Evolutionary conservation across 305 asterid species (phyloP).

Genomic region (Solanum hybrid): DNA sequence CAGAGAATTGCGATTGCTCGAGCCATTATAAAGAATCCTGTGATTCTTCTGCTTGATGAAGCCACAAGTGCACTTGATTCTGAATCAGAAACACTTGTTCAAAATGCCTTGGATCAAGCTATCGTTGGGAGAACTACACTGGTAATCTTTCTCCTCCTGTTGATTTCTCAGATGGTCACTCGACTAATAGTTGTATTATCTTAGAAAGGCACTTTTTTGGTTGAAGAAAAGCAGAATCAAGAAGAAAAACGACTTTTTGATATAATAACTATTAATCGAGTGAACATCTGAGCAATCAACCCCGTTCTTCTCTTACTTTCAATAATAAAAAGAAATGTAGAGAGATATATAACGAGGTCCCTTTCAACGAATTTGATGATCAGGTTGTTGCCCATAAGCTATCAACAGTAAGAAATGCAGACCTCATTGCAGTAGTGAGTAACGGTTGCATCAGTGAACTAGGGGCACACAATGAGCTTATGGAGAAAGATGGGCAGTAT

Average conservation of each 20-base stretch:
- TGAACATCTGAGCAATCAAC: not conserved
- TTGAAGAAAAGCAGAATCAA: not conserved
- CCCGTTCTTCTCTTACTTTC: not conserved
- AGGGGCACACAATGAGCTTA: slow-evolving; percentile 59
- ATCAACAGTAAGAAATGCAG: slow-evolving; percentile 70
- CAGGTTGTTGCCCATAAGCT: slow-evolving; percentile 94
- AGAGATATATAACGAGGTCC: not conserved
- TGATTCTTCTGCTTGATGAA: slow-evolving; percentile 77
- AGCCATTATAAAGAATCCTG: slow-evolving; percentile 69
- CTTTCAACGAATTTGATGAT: not conserved
- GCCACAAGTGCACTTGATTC: slow-evolving; percentile 95
- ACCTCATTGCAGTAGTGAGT: slow-evolving; percentile 54
- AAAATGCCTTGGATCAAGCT: slow-evolving; percentile 75
- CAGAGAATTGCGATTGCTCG: slow-evolving; percentile 85
- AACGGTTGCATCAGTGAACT: slow-evolving; percentile 45
- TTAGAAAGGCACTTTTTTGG: not conserved
- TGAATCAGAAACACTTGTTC: slow-evolving; percentile 78
- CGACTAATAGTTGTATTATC: not conserved
- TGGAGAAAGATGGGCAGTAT: slow-evolving; percentile 51
- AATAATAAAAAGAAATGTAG: not conserved
- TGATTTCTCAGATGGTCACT: not conserved
- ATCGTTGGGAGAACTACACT: slow-evolving; percentile 80
- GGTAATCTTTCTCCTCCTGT: slow-evolving; percentile 23
- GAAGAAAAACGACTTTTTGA: not conserved
- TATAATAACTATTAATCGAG: not conserved